These are phyloP conservation scores for Sugiyamaella floridensis DNA, from an alignment of 805 yeast species.

Conservation along the genomic window DNA sequence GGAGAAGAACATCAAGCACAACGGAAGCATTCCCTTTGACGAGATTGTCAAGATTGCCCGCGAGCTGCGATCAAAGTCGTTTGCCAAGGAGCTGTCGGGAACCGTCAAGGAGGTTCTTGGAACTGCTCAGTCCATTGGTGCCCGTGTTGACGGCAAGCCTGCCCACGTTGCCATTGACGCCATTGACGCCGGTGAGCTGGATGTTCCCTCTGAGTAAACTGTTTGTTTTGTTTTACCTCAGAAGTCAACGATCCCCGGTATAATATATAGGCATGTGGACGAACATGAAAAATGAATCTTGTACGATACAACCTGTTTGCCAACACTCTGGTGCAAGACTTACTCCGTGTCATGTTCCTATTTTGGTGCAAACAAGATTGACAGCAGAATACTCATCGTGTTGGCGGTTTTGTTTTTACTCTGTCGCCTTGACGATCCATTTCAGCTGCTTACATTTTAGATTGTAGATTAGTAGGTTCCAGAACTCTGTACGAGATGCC, in stretches of 20 bases:
- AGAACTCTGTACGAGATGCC: too few relatives aligned
- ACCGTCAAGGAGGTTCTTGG: slow-evolving; percentile 98
- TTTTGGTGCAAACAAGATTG: slow-evolving; percentile 83
- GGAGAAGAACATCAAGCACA: slow-evolving; percentile 99
- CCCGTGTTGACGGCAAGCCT: slow-evolving; percentile 98
- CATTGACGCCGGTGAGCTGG: slow-evolving; percentile 97
- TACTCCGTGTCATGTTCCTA: slow-evolving; percentile 66
- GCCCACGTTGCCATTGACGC: slow-evolving; percentile 98
- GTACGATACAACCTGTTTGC: slow-evolving; percentile 45
- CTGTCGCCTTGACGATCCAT: slow-evolving; percentile 60
- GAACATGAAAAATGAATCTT: neutral
- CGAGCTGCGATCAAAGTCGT: slow-evolving; percentile 94
- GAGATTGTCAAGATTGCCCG: slow-evolving; percentile 97
- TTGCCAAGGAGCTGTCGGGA: slow-evolving; percentile 95
- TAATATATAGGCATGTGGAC: slow-evolving; percentile 11
- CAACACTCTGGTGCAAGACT: slow-evolving; percentile 87
- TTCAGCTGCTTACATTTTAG: slow-evolving; percentile 44
- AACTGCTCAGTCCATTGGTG: slow-evolving; percentile 99
- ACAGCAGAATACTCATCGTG: slow-evolving; percentile 73
- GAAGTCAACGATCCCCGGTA: slow-evolving; percentile 14
- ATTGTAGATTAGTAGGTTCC: too few relatives aligned
- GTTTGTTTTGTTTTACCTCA: slow-evolving; percentile 16
- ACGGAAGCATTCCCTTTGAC: slow-evolving; percentile 96
- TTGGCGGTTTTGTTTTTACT: slow-evolving; percentile 24
- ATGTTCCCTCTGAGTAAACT: slow-evolving; percentile 33